phyloP scores from a whole-genome alignment of 2,329 filamentous ascomycete genomes.

The Fusarium secorum region DNA sequence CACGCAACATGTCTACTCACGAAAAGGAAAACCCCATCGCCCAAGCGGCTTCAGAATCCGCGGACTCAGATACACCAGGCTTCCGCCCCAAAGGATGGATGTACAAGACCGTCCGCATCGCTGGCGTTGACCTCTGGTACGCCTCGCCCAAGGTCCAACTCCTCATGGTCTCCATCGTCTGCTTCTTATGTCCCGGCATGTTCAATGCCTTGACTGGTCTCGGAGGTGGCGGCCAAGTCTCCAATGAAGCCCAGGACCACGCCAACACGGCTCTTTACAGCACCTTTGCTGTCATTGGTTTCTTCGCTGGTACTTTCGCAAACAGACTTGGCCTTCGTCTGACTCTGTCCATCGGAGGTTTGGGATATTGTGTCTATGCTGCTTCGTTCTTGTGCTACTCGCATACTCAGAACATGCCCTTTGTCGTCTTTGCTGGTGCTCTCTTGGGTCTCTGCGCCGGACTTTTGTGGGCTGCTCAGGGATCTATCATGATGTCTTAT shows the following conservation, averaged over 20 bases:
- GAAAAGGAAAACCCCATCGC: constrained; percentile 36
- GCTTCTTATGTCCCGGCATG: constrained; percentile 75
- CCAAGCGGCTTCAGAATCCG: constrained; percentile 28
- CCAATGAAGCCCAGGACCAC: constrained; percentile 64
- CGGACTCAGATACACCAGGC: constrained; percentile 10
- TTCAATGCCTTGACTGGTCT: constrained; percentile 73
- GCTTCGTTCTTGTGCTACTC: constrained; percentile 75
- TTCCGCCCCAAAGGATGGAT: constrained; percentile 66
- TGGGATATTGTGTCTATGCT: constrained; percentile 80
- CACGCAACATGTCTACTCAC: constrained; percentile 40
- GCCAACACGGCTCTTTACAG: constrained; percentile 76
- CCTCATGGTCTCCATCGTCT: constrained; percentile 66
- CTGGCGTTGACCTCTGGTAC: constrained; percentile 68
- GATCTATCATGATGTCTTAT: constrained; percentile 90
- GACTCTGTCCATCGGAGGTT: constrained; percentile 74
- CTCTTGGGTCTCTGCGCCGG: constrained; percentile 81
- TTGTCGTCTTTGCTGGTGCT: constrained; percentile 78
- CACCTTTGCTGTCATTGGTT: constrained; percentile 72
- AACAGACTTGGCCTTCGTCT: constrained; percentile 76
- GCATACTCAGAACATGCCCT: constrained; percentile 72
- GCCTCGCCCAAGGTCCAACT: constrained; percentile 78
- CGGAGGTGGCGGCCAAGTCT: constrained; percentile 65
- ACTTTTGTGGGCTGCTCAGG: constrained; percentile 83
- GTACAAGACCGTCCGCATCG: constrained; percentile 69
- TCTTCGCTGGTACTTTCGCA: constrained; percentile 79